Base-by-base conservation (phyloP, 768 basidiomycete species). In the Chalciporus pseudorubinellus region DNA sequence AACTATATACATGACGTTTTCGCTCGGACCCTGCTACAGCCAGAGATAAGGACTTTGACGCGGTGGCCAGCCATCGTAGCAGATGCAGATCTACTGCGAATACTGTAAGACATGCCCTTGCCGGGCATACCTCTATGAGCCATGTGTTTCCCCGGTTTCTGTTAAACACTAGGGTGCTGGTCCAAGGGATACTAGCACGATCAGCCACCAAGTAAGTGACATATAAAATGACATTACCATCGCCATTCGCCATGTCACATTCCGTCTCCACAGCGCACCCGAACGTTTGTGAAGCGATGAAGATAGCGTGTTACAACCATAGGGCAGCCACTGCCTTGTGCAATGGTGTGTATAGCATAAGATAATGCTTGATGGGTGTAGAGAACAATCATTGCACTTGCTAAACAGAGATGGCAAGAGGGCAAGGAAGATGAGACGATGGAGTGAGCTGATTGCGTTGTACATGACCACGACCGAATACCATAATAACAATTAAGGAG, bases 381-480 rank as follows among this genome's bases (percentile, higher is more conserved):
- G 45, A 52, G 46, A 61, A 62, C 50, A 61, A 54, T 60, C 64
- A 61, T 59, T 61, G 68, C 69, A 60, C 58, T 65, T 52, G 69
- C 38, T 57, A 57, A 56, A 54, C 56, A 53, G 51, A 51, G 55
- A 59, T 55, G 59, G 59, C 34, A 53, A 62, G 57, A 22, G 52
- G 42, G 53, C 53, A 45, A 51, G 28, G 46, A 43, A 59, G 56
- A 57, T 46, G 47, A 56, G 61, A 59, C 46, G 65, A 62, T 58
- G 66, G 46, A 50, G 48, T 58, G 64, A 56, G 59, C 52, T 59
- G 63, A 49, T 64, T 60, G 65, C 64, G 63, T 69, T 69, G 69
- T 70, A 69, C 69, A 70, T 48, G 67, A 63, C 63, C 69, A 70
- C 65, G 52, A 69, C 54, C 52, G 53, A 67, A 69, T 67, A 68